These are phyloP conservation scores for Catunica adiposa DNA, from an alignment of 2,329 filamentous ascomycete species.

Conservation along the genomic window DNA sequence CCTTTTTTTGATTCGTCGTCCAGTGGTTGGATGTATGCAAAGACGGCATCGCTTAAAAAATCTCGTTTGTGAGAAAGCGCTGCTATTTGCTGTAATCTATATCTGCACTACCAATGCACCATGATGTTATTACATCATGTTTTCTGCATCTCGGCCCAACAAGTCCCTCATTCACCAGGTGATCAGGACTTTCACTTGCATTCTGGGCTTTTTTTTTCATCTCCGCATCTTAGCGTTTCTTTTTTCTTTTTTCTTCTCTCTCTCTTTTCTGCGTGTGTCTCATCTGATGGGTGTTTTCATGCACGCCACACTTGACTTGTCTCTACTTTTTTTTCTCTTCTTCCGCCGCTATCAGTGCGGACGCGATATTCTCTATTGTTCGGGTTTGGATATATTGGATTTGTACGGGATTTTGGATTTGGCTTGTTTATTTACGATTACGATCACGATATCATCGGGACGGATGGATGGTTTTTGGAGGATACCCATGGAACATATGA, in stretches of 20 bases:
- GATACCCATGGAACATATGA: slow-evolving; percentile 14
- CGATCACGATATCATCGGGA: slow-evolving; percentile 12
- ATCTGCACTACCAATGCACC: slow-evolving; percentile 6
- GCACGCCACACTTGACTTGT: background rate
- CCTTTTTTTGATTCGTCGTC: background rate
- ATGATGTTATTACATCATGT: slow-evolving; percentile 14
- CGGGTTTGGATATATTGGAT: slow-evolving; percentile 11
- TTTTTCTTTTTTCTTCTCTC: background rate
- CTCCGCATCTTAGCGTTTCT: background rate
- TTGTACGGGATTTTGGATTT: slow-evolving; percentile 1
- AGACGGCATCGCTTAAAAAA: background rate
- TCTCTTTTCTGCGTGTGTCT: background rate
- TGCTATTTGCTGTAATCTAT: slow-evolving; percentile 2
- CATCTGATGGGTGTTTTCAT: background rate
- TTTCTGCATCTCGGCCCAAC: slow-evolving; percentile 7
- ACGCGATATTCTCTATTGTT: slow-evolving; percentile 15
- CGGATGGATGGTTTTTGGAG: slow-evolving; percentile 8
- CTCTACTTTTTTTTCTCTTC: slow-evolving; percentile 5
- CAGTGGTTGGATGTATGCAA: background rate
- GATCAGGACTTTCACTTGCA: slow-evolving; percentile 1
- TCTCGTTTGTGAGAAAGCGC: slow-evolving; percentile 12
- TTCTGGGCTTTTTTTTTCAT: slow-evolving; percentile 1
- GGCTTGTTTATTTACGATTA: slow-evolving; percentile 13
- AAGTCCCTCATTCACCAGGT: background rate
- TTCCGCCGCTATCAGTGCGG: slow-evolving; percentile 14